These are phyloP conservation scores for Exserohilum turcica DNA, from an alignment of 2,329 filamentous ascomycete genomes.

Conservation along the genomic window DNA sequence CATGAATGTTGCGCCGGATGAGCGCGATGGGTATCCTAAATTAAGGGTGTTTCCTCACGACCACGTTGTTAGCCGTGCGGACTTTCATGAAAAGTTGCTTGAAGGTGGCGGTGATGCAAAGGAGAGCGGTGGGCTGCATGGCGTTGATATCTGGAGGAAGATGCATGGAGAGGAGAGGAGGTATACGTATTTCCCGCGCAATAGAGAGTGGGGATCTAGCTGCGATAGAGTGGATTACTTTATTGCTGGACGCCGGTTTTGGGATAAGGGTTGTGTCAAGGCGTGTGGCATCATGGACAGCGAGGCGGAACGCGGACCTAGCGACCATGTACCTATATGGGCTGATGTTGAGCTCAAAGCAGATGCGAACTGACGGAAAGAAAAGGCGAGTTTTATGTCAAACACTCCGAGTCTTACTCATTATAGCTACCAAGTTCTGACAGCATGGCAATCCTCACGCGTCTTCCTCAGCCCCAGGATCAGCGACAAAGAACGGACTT, in stretches of 20 bases:
- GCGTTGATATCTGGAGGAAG: slow-evolving; percentile 57
- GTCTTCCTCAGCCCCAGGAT: neutral
- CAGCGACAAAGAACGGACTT: slow-evolving; percentile 32
- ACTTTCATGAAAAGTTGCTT: slow-evolving; percentile 59
- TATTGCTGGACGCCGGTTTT: slow-evolving; percentile 51
- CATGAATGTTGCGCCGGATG: slow-evolving; percentile 56
- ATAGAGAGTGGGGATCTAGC: slow-evolving; percentile 54
- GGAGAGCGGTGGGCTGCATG: slow-evolving; percentile 23
- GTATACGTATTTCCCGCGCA: slow-evolving; percentile 58
- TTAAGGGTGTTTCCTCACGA: slow-evolving; percentile 53
- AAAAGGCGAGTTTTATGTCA: neutral
- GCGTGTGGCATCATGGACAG: slow-evolving; percentile 51
- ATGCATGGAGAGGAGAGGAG: slow-evolving; percentile 50
- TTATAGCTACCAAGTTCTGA: neutral
- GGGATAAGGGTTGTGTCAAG: slow-evolving; percentile 46
- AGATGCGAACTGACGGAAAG: neutral
- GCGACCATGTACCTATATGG: slow-evolving; percentile 61
- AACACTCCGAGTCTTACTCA: neutral
- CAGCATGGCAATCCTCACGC: neutral
- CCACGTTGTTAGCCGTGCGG: slow-evolving; percentile 57
- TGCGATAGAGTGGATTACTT: slow-evolving; percentile 62
- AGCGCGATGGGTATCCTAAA: slow-evolving; percentile 55
- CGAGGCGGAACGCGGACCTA: slow-evolving; percentile 54
- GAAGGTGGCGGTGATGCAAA: slow-evolving; percentile 12
- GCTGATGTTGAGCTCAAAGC: slow-evolving; percentile 33